Percentiles rank a stretch among this genome's conserved stretches.
These are phyloP conservation scores for Durotheca rogersii DNA, from an alignment of 495 filamentous ascomycete genomes.

Conservation along the genomic window DNA sequence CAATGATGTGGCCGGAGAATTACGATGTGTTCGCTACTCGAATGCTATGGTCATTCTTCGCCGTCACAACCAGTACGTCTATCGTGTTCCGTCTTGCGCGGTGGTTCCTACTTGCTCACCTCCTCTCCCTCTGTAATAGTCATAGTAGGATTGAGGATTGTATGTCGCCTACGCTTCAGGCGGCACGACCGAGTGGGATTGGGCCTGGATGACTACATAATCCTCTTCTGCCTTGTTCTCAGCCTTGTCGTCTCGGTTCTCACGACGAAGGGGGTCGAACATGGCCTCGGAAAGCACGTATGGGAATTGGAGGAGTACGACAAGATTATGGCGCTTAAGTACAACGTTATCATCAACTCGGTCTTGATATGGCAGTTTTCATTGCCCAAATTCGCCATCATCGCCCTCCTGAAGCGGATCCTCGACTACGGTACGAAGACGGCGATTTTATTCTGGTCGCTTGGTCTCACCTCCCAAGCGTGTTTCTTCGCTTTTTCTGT, in stretches of 20 bases:
- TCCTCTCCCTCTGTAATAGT: constrained; percentile 15
- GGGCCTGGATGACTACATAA: constrained; percentile 32
- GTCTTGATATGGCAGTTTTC: constrained; percentile 35
- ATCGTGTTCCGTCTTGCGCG: too few species aligned
- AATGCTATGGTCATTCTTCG: constrained; percentile 24
- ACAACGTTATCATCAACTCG: constrained; percentile 32
- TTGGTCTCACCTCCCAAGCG: constrained; percentile 31
- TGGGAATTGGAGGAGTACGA: constrained; percentile 7
- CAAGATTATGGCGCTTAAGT: constrained; percentile 20
- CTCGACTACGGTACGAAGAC: constrained; percentile 31
- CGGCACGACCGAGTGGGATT: constrained; percentile 15
- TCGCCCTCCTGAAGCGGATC: constrained; percentile 34
- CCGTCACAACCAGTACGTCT: constrained; percentile 17
- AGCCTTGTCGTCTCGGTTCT: constrained; percentile 24
- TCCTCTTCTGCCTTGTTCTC: constrained; percentile 24
- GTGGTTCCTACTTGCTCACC: constrained; percentile 13
- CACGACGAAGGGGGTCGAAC: constrained; percentile 19
- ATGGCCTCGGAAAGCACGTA: constrained; percentile 28
- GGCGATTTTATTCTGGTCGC: constrained; percentile 23
- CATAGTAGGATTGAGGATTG: constrained; percentile 23
- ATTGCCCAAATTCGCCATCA: constrained; percentile 34
- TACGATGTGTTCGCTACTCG: constrained; percentile 23
- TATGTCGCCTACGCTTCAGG: constrained; percentile 23
- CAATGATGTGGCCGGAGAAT: constrained; percentile 24
- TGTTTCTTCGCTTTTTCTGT: constrained; percentile 27